Conservation (phyloP, 2,329 filamentous ascomycete genomes). For the Tolypocladium pustulatum region DNA sequence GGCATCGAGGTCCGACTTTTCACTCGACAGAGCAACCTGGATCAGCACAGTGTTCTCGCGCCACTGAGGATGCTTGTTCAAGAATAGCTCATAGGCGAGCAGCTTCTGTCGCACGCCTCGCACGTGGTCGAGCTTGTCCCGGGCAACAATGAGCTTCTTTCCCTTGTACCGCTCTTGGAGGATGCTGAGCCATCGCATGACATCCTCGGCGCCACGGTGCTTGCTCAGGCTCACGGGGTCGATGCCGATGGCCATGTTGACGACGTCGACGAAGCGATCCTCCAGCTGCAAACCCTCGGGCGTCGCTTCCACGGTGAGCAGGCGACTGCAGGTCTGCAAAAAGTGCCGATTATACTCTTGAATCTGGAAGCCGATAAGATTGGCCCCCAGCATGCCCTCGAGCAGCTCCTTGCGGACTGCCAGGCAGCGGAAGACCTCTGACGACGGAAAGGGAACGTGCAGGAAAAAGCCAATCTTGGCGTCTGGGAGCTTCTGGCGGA, state of each 20-base stretch:
- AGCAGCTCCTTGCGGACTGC: slow-evolving; percentile 79
- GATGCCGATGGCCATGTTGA: slow-evolving; percentile 79
- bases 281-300: slow-evolving; percentile 83
- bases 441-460: slow-evolving; percentile 90
- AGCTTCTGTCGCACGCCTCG: slow-evolving; percentile 91
- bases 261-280: slow-evolving; percentile 85
- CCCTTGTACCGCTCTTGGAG: slow-evolving; percentile 77
- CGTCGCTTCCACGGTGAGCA: slow-evolving; percentile 83
- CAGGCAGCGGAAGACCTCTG: slow-evolving; percentile 88
- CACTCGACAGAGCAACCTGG: slow-evolving; percentile 84
- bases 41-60: slow-evolving; percentile 80
- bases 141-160: slow-evolving; percentile 83
- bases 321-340: slow-evolving; percentile 85
- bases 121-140: slow-evolving; percentile 89
- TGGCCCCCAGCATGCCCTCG: slow-evolving; percentile 86
- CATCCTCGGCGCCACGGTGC: slow-evolving; percentile 61
- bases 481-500: slow-evolving; percentile 81
- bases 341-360: slow-evolving; percentile 91
- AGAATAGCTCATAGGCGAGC: slow-evolving; percentile 81
- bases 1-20: slow-evolving; percentile 78
- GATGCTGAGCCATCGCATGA: slow-evolving; percentile 66
- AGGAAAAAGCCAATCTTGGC: slow-evolving; percentile 95
- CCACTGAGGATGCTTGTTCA: slow-evolving; percentile 90
- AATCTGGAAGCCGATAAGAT: slow-evolving; percentile 88
- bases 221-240: slow-evolving; percentile 66